Conservation (phyloP, 192 early-diverging fungal genomes). For the Coemansia sp. region DNA sequence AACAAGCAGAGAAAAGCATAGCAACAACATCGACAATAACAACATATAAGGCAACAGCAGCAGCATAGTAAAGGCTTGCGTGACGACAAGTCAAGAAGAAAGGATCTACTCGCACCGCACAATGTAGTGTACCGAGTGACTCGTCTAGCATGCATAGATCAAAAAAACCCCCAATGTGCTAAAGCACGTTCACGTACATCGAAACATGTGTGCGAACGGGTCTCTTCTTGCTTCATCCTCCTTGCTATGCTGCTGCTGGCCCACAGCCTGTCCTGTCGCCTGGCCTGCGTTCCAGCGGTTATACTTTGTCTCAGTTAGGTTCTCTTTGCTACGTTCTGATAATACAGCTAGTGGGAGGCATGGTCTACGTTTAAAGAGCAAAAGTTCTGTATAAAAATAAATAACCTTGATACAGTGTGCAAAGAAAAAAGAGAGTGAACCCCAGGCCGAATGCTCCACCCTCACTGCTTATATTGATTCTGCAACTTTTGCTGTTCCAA, state of each 20-base stretch:
- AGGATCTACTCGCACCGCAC: too few relatives aligned
- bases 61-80: too few relatives aligned
- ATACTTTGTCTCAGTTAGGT: neutral
- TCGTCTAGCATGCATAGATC: too few relatives aligned
- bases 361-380: conserved; percentile 19
- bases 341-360: conserved; percentile 56
- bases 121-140: too few relatives aligned
- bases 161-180: too few relatives aligned
- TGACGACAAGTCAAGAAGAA: too few relatives aligned
- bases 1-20: neutral
- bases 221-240: too few relatives aligned
- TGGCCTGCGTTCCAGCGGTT: neutral
- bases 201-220: too few relatives aligned
- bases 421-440: conserved; percentile 24
- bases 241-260: too few relatives aligned
- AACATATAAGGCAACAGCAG: neutral
- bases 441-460: neutral
- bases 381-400: conserved; percentile 12
- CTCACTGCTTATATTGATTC: conserved; percentile 6
- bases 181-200: too few relatives aligned
- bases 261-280: too few relatives aligned
- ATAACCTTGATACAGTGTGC: conserved; percentile 11
- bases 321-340: conserved; percentile 14
- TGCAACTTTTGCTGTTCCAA: neutral
- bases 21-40: neutral